phyloP scores from a whole-genome alignment of 768 basidiomycete species.

The Thelephora aurantiotincta region DNA sequence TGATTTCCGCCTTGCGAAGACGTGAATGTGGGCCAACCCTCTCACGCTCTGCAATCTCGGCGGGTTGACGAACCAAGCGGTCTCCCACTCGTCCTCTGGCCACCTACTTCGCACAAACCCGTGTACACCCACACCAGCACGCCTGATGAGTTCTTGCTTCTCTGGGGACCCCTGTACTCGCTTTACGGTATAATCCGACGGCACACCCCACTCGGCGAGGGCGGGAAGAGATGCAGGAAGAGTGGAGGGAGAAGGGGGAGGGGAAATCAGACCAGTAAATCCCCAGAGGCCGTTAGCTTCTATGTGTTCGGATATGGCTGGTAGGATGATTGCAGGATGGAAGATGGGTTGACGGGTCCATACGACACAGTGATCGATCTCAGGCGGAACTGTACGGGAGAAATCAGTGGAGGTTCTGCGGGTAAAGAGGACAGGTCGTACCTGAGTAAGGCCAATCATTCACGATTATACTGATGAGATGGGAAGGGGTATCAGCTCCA shows the following conservation, averaged over 20 bases:
- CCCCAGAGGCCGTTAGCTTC: constrained; percentile 72
- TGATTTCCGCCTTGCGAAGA: constrained; percentile 54
- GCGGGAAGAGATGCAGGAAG: constrained; percentile 45
- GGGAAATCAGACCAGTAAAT: constrained; percentile 47
- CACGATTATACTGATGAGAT: constrained; percentile 53
- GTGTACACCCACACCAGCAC: constrained; percentile 44
- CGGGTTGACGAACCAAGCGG: constrained; percentile 86
- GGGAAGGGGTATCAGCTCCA: constrained; percentile 40
- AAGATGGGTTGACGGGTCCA: constrained; percentile 70
- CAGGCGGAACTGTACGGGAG: constrained; percentile 38
- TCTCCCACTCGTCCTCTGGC: constrained; percentile 70
- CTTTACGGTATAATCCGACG: constrained; percentile 41
- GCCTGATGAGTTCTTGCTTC: constrained; percentile 35
- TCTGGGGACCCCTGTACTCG: constrained; percentile 35
- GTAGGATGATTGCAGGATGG: constrained; percentile 32
- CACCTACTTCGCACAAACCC: constrained; percentile 53
- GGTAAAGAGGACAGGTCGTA: constrained; percentile 11
- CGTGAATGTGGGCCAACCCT: constrained; percentile 74
- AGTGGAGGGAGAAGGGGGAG: constrained; percentile 44
- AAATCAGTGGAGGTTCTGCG: not conserved
- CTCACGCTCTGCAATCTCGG: constrained; percentile 76
- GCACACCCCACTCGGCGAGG: constrained; percentile 58
- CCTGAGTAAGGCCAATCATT: constrained; percentile 90
- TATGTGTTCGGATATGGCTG: constrained; percentile 38
- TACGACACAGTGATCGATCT: constrained; percentile 61